Percentiles rank a stretch among this genome's conserved stretches.
Evolutionary conservation across 306 rosid species (phyloP).

Genomic region (Quercus robur): DNA sequence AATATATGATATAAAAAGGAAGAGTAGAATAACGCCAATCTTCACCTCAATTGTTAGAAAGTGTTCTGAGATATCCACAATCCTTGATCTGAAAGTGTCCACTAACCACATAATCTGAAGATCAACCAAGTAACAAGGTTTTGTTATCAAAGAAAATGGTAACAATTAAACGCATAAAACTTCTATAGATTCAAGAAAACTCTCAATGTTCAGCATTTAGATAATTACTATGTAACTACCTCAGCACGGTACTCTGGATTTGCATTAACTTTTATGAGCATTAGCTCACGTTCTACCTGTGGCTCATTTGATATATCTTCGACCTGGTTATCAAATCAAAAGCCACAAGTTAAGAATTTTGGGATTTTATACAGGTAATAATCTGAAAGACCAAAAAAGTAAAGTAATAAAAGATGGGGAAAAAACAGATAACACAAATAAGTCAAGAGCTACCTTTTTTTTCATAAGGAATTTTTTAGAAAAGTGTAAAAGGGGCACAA

Average conservation of each 20-base stretch:
- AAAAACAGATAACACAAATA: neutral
- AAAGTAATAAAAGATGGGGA: neutral
- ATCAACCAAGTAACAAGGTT: constrained; percentile 2
- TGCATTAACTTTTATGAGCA: constrained; percentile 67
- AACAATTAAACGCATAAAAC: neutral
- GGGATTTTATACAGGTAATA: neutral
- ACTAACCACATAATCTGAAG: constrained; percentile 75
- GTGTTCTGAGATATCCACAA: constrained; percentile 74
- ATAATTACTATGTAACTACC: constrained; percentile 35
- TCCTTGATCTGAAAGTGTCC: constrained; percentile 66
- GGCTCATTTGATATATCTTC: constrained; percentile 73
- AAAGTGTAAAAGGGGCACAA: neutral
- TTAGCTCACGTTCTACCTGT: constrained; percentile 78
- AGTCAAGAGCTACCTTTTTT: neutral
- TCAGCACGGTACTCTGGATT: constrained; percentile 47
- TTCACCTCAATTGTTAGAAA: constrained; percentile 72
- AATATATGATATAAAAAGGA: neutral
- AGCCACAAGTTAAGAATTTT: neutral
- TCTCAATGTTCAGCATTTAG: neutral
- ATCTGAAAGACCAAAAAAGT: neutral
- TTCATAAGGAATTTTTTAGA: neutral
- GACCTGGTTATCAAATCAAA: constrained; percentile 36
- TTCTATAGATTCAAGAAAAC: neutral
- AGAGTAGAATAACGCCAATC: neutral
- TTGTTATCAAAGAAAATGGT: constrained; percentile 14